Conservation (phyloP, 495 filamentous ascomycete species). For the Xylaria grammica region DNA sequence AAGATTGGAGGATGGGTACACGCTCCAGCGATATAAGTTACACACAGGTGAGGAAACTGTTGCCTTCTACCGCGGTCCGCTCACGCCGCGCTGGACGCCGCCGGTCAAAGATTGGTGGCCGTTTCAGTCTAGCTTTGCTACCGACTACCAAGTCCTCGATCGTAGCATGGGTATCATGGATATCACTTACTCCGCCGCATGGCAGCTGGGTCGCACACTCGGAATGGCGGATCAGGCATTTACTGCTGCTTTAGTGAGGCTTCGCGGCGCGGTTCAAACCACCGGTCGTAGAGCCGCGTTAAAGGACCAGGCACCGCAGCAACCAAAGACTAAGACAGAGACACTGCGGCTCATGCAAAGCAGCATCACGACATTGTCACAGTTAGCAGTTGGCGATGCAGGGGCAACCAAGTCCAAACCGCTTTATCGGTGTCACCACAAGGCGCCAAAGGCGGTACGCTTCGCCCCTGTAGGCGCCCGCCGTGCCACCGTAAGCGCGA, state of each 20-base stretch:
- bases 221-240: constrained; percentile 41
- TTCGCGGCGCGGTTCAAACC: not conserved
- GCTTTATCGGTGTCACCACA: too few relatives aligned
- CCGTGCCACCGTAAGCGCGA: too few relatives aligned
- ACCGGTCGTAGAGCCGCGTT: too few relatives aligned
- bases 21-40: not conserved
- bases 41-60: not conserved
- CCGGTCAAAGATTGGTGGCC: not conserved
- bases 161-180: constrained; percentile 43
- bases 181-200: constrained; percentile 42
- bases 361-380: too few relatives aligned
- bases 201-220: constrained; percentile 41
- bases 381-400: too few relatives aligned
- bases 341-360: too few relatives aligned
- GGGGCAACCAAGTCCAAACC: too few relatives aligned
- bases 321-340: too few relatives aligned
- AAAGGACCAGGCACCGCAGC: too few relatives aligned
- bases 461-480: too few relatives aligned
- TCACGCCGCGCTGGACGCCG: not conserved
- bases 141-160: constrained; percentile 45
- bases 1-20: not conserved
- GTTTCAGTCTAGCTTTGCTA: not conserved
- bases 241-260: not conserved
- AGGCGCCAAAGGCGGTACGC: too few relatives aligned
- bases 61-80: not conserved